A percentile compares a stretch with the other conserved stretches of the same genome.
Conservation (phyloP, 83 land plant species). For the Thuja plicata region DNA sequence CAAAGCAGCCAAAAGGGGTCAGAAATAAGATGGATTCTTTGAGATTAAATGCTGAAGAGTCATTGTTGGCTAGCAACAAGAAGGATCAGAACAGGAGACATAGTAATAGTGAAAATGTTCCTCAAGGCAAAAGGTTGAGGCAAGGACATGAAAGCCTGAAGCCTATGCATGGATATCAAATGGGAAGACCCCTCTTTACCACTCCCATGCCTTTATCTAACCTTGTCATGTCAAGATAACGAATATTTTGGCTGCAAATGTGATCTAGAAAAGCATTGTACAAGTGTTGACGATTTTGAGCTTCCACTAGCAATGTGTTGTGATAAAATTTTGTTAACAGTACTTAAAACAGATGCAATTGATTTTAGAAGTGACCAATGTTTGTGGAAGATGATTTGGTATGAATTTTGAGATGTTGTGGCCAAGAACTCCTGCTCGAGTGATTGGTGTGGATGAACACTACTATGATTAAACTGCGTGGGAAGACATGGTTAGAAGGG, state of each 20-base stretch:
- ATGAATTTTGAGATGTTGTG: background rate
- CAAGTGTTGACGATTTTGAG: background rate
- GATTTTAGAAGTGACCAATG: background rate
- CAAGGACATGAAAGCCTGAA: constrained; percentile 8
- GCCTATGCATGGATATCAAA: background rate
- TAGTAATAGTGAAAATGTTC: background rate
- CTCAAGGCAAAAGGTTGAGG: background rate
- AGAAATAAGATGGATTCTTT: background rate
- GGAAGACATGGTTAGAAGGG: background rate
- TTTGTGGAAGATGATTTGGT: background rate
- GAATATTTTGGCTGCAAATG: background rate
- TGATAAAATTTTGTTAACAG: background rate
- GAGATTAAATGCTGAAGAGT: background rate
- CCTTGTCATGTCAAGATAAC: constrained; percentile 8
- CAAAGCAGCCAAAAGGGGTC: background rate
- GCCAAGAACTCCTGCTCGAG: background rate
- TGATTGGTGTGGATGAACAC: background rate
- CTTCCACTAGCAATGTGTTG: background rate
- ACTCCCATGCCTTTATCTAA: constrained; percentile 1
- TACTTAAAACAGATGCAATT: background rate
- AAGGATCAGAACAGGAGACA: background rate
- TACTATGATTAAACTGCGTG: background rate
- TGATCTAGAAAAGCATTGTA: background rate
- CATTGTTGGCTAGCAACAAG: background rate
- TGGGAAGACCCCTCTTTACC: background rate